Percentiles rank a stretch among this genome's conserved stretches.
Evolutionary conservation across 768 basidiomycete species (phyloP).

Genomic region (Dioszegia crocea): DNA sequence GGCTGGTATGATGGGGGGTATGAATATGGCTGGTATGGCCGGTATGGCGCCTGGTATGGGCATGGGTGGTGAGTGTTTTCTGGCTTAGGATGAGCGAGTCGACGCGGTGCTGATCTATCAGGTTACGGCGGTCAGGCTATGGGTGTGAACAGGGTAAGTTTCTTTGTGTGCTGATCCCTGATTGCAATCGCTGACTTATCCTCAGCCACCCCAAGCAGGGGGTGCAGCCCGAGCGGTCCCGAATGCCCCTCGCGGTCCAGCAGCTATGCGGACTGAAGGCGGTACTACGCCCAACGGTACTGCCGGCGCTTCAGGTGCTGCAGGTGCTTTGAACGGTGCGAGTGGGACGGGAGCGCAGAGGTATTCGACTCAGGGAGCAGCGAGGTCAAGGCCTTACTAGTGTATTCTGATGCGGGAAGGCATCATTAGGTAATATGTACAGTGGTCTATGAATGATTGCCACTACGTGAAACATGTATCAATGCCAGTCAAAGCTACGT

Average conservation of each 20-base stretch:
- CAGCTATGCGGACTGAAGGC: conserved; percentile 40
- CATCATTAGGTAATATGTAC: no score
- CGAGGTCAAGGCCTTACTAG: conserved; percentile 46
- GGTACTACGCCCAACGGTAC: conserved; percentile 8
- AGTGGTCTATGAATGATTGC: background rate
- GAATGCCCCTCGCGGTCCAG: conserved; percentile 47
- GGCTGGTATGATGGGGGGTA: conserved; percentile 25
- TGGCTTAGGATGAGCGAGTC: no score
- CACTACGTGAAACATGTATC: background rate
- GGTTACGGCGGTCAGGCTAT: conserved; percentile 8
- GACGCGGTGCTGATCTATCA: no score
- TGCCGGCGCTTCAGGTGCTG: conserved; percentile 4
- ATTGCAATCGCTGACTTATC: background rate
- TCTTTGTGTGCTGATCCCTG: background rate
- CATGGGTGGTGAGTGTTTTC: conserved; percentile 5
- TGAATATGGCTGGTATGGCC: conserved; percentile 11
- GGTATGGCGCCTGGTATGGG: conserved; percentile 5
- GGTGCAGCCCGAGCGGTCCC: conserved; percentile 19
- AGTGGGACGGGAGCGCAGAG: conserved; percentile 40
- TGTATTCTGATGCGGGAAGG: no score
- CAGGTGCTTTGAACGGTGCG: conserved; percentile 5
- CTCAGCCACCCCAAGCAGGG: background rate
- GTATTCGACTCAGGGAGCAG: conserved; percentile 46
- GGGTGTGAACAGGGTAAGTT: conserved; percentile 5
- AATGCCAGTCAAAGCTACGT: no score